Base-by-base conservation (phyloP, 2,329 filamentous ascomycete species). In the Fulvia fulva region DNA sequence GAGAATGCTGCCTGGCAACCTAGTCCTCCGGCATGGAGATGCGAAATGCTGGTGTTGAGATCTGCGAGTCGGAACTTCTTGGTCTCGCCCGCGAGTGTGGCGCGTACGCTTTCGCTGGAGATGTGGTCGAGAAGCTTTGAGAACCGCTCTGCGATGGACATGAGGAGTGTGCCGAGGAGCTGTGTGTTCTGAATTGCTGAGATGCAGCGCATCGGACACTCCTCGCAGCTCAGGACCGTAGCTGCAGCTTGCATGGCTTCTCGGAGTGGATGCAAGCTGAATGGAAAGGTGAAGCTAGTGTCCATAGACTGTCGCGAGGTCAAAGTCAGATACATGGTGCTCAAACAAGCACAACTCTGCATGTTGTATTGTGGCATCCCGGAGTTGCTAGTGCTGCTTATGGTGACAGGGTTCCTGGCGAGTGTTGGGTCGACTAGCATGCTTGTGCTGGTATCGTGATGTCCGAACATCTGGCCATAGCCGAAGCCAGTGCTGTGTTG, bases 41-140 rank as follows among this genome's bases (percentile, higher is more conserved):
- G 75, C 9, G 58, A 57, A 5, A 70, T 72, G 9, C 70, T 67
- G 2, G 68, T 68, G 21, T 67, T 73, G n/a, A 73, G 70, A 53
- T 80, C 77, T 28, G 76, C 75, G 8, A 81, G 69, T 1, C 75
- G 71, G 57, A 76, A 79, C 4, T 67, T 65, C 53, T 79, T 80
- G 54, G 69, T 76, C 23, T 68, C 64, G 2, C 71, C 69, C 0
- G 59, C 64, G 12, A 53, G 51, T 11, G 69, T 65, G 7, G 75
- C 72, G 0, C 68, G 62, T n/a, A 56, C 37, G 0, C 75, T 69
- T 63, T 79, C 77, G 9, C 58, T 57, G 32, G 77, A 73, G 54
- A 81, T 76, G 22, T 70, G 66, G 1, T 63, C 51, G 1, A 81
- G 69, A 0, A 77, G 64, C 56, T 74, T 75, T 49, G 70, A 65